Evolutionary conservation across 345 rosid species (phyloP), one percentile per base, ranked within the genome.

Genomic region (Triadica sebifera): DNA sequence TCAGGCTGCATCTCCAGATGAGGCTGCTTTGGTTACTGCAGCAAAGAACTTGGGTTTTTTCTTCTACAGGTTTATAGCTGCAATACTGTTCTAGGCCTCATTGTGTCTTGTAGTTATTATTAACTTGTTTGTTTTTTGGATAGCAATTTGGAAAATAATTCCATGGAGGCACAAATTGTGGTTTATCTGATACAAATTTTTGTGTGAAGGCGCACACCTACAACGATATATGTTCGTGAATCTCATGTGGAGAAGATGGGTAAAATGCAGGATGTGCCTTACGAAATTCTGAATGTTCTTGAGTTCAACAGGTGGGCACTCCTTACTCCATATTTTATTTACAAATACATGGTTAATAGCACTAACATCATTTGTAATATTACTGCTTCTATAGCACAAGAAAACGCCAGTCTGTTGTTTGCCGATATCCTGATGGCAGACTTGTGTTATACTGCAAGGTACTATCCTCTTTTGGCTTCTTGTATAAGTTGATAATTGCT

Each of bases 1-100:
- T 85, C 99, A 93, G 88, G 98, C 99, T 75, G 99, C 99, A 81
- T 96, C 99, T 64, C 99, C 99, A 24, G 98, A 96, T 88, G 99
- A 93, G 84, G 90, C 98, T 82, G 99, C 99, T 74, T 79, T 90
- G 84, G 99, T 96, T 83, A 79, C 87, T 82, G 97, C 99, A 75
- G 98, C 99, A 55, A 96, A 96, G 88, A 90, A 88, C 81, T 93
- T 96, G 78, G 99, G 99, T 61, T 96, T 96, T 90, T 93, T 96
- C 90, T 93, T 96, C 80, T 90, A 88, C 88, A 88, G 90, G 98
- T 93, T 65, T 67, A 37, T 78, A 19, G 29, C 51, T 71, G 64
- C 22, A 3, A 38, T 49, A 46, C 46, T 62, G 51, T 63, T 45
- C n/a, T 4, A 43, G 16, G 59, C 46, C 47, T 56, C 41, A n/a